Evolutionary conservation across 2,329 filamentous ascomycete species (phyloP), one percentile per base, ranked within the genome.

Genomic region (Hirsutella rhossiliensis): DNA sequence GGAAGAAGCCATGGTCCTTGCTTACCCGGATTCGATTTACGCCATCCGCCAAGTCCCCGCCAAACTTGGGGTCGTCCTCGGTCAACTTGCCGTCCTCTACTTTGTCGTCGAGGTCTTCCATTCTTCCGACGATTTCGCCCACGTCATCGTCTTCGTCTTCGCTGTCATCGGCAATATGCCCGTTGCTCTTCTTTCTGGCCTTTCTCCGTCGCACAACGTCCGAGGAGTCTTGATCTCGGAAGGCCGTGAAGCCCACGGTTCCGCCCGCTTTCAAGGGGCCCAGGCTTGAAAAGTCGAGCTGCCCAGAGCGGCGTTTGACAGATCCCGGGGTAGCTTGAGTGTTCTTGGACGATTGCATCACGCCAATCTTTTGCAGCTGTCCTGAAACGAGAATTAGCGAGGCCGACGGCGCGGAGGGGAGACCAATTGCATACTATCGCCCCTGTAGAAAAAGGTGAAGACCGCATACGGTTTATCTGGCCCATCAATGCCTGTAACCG

Each of bases 401-500:
- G 30, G n/a, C 9, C 3, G 11, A 15, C 11, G n/a, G 13, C 11
- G 9, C 15, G 13, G 15, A 18, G n/a, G 39, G 15, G 3, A 15
- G 39, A 5, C 20, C n/a, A 36, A 79, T n/a, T n/a, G n/a, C 87
- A 71, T 72, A 94, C 90, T 84, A 61, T 95, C 86, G 61, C 92
- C 92, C 48, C 92, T 80, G 62, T 98, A 98, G 66, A 97, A 87
- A 63, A 98, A 98, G 27, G 94, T 97, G 62, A 98, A 98, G 9
- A 86, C 83, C 4, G 92, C 92, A 65, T 95, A 98, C 4, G 94
- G 92, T 64, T 90, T 92, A 50, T 97, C 90, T 18, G 89, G 88
- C 0, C 88, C 87, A 62, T 98, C 92, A 49, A 97, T 94, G 17
- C 90, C 92, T 9, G 92, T 97, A n/a, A 98, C 92, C 0, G 92